Percentiles rank a stretch among this genome's conserved stretches.
phyloP scores from a whole-genome alignment of 495 filamentous ascomycete genomes.

The Rostrohypoxylon terebratum region DNA sequence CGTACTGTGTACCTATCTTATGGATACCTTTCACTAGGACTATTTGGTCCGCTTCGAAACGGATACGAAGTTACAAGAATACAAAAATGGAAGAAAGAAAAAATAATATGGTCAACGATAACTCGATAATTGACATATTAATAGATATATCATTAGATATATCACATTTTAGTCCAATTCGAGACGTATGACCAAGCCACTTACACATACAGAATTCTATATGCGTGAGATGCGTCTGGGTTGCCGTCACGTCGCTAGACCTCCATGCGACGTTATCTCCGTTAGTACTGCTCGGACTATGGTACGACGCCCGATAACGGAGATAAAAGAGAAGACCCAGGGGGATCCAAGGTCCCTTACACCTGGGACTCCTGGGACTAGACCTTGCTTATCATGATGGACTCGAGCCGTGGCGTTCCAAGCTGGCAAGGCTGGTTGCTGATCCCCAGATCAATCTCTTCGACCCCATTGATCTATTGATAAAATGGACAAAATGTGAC shows the following conservation, averaged over 20 bases:
- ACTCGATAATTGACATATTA: neutral
- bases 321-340: conserved; percentile 43
- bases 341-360: conserved; percentile 21
- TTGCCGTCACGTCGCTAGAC: conserved; percentile 19
- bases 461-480: conserved; percentile 41
- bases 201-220: conserved; percentile 28
- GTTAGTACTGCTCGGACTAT: conserved; percentile 26
- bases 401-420: conserved; percentile 4
- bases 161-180: conserved; percentile 14
- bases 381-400: conserved; percentile 40
- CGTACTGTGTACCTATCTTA: conserved; percentile 6
- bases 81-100: neutral
- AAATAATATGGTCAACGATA: neutral
- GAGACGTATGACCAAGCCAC: conserved; percentile 20
- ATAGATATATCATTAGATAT: conserved; percentile 20
- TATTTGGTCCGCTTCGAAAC: neutral
- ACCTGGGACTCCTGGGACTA: conserved; percentile 34
- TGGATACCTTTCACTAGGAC: neutral
- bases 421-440: conserved; percentile 28
- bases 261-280: conserved; percentile 43
- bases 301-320: conserved; percentile 46
- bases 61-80: neutral
- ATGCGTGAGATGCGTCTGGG: conserved; percentile 5
- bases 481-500: conserved; percentile 31
- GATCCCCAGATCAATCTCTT: conserved; percentile 45